A percentile compares a stretch with the other conserved stretches of the same genome.
Evolutionary conservation across 176 grass and related monocot genomes (phyloP).

Genomic region (Elaeis guineensis): DNA sequence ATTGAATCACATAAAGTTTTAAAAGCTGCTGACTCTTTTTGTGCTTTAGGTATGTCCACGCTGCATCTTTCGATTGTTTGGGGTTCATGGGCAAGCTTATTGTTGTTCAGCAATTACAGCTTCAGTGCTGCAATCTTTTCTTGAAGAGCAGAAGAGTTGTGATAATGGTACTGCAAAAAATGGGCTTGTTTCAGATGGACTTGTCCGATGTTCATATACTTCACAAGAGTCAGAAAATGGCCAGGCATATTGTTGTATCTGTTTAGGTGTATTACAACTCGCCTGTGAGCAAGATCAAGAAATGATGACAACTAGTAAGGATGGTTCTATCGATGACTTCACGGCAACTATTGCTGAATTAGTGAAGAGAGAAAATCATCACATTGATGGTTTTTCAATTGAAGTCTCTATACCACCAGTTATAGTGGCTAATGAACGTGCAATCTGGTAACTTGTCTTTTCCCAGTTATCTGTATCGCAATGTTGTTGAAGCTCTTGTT

Average conservation of each 20-base stretch:
- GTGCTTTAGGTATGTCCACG: slow-evolving; percentile 45
- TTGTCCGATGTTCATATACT: slow-evolving; percentile 18
- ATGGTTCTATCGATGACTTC: slow-evolving; percentile 27
- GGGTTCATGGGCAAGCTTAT: slow-evolving; percentile 25
- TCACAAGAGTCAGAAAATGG: slow-evolving; percentile 3
- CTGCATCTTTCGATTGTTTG: slow-evolving; percentile 63
- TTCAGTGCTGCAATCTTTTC: slow-evolving; percentile 36
- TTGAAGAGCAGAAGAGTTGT: slow-evolving; percentile 31
- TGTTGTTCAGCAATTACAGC: slow-evolving; percentile 28
- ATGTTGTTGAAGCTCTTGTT: background rate
- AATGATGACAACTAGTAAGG: background rate
- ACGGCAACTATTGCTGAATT: slow-evolving; percentile 34
- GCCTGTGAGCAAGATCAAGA: slow-evolving; percentile 31
- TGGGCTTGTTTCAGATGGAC: background rate
- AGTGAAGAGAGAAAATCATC: slow-evolving; percentile 46
- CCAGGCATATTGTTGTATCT: slow-evolving; percentile 52
- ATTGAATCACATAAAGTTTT: background rate
- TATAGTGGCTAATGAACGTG: slow-evolving; percentile 63
- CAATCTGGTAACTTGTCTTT: slow-evolving; percentile 41
- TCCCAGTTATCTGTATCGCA: background rate
- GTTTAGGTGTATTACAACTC: slow-evolving; percentile 66
- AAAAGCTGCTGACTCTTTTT: background rate
- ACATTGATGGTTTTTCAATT: slow-evolving; percentile 54
- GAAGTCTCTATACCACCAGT: slow-evolving; percentile 64
- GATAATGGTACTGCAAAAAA: slow-evolving; percentile 19